These are phyloP conservation scores for Brassica hybrid DNA, from an alignment of 441 rosid genomes.

Conservation along the genomic window DNA sequence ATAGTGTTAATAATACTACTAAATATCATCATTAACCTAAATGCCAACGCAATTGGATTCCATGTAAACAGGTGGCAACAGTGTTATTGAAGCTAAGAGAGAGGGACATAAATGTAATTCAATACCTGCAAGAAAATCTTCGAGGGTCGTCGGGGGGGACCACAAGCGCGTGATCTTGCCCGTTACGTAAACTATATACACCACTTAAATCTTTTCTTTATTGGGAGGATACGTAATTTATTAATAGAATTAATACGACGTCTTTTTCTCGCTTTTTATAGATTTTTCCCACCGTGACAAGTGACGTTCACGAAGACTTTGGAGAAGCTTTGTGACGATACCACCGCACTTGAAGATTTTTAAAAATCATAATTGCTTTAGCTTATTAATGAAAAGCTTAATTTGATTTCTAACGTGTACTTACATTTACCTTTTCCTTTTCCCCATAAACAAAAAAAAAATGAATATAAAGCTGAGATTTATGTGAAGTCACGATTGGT, in stretches of 20 bases:
- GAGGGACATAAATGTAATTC: constrained; percentile 16
- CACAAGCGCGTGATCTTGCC: constrained; percentile 34
- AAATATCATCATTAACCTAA: background rate
- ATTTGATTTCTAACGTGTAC: background rate
- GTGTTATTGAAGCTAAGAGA: background rate
- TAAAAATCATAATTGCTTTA: background rate
- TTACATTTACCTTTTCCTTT: background rate
- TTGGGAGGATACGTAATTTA: constrained; percentile 29
- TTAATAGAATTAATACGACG: constrained; percentile 36
- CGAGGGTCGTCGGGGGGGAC: constrained; percentile 20
- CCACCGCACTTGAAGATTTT: constrained; percentile 20
- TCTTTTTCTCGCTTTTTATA: constrained; percentile 38
- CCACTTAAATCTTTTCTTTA: constrained; percentile 38
- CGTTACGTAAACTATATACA: constrained; percentile 29
- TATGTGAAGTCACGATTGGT: background rate
- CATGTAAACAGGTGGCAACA: constrained; percentile 8
- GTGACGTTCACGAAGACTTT: constrained; percentile 33
- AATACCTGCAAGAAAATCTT: constrained; percentile 26
- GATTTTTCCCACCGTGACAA: constrained; percentile 18
- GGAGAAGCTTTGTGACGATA: constrained; percentile 20
- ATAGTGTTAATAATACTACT: background rate
- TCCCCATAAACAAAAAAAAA: background rate
- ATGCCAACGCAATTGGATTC: background rate
- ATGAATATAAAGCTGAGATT: background rate
- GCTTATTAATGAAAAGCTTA: background rate